Evolutionary conservation across 2,329 filamentous ascomycete species (phyloP).

Genomic region (Fusarium acutatum): DNA sequence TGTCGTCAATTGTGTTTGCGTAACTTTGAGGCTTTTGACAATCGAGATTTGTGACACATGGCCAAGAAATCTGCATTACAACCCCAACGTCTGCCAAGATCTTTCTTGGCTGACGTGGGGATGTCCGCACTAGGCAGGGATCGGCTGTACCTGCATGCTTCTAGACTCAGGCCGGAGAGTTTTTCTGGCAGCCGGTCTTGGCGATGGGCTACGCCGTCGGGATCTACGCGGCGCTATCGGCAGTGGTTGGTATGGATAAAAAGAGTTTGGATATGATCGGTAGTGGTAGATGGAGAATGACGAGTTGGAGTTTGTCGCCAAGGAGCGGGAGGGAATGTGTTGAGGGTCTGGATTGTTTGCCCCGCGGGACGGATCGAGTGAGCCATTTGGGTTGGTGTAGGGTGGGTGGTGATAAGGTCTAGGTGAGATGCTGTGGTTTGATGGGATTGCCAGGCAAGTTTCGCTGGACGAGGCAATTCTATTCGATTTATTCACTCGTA

Average conservation of each 20-base stretch:
- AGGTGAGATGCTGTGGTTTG: background rate
- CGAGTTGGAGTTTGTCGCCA: background rate
- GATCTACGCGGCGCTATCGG: background rate
- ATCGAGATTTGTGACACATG: background rate
- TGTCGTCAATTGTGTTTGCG: background rate
- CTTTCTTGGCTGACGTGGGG: slow-evolving; percentile 20
- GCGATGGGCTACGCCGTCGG: slow-evolving; percentile 1
- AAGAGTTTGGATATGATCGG: background rate
- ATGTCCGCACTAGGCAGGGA: background rate
- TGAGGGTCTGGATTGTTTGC: background rate
- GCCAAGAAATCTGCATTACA: background rate
- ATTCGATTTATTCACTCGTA: background rate
- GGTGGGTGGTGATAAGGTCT: background rate
- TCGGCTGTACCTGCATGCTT: slow-evolving; percentile 14
- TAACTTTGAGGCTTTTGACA: background rate
- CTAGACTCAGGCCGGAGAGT: background rate
- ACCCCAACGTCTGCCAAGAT: background rate
- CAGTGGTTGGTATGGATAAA: background rate
- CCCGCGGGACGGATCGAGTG: background rate
- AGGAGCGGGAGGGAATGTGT: background rate
- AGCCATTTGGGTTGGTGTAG: background rate
- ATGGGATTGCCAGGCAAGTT: background rate
- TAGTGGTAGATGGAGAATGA: background rate
- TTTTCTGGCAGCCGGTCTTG: background rate
- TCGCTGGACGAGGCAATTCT: background rate